phyloP scores from a whole-genome alignment of 2,329 filamentous ascomycete species.

The Ramularia collo-cygni region DNA sequence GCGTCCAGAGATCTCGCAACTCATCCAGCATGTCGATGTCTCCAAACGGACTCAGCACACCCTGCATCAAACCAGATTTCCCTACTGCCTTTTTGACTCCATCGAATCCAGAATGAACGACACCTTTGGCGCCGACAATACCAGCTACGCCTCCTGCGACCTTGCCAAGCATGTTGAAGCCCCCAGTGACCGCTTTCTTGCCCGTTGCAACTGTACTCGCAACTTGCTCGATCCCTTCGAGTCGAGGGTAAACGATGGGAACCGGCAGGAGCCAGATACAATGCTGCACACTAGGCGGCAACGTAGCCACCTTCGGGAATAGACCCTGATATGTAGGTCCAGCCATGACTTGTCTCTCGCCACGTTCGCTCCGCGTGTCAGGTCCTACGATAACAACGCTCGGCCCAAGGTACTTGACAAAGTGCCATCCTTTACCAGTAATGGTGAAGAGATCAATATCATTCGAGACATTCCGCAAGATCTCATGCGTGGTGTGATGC shows the following conservation, averaged over 20 bases:
- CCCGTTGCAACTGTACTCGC: constrained; percentile 87
- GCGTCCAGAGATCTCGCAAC: constrained; percentile 93
- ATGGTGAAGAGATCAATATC: constrained; percentile 93
- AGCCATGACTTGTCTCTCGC: constrained; percentile 84
- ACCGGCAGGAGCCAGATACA: constrained; percentile 95
- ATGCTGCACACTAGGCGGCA: constrained; percentile 91
- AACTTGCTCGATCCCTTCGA: constrained; percentile 86
- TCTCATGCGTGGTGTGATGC: constrained; percentile 91
- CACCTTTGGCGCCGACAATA: constrained; percentile 88
- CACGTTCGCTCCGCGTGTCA: constrained; percentile 87
- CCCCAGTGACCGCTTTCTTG: constrained; percentile 93
- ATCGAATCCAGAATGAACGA: constrained; percentile 86
- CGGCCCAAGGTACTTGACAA: constrained; percentile 91
- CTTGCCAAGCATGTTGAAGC: constrained; percentile 93
- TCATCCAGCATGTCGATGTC: constrained; percentile 94
- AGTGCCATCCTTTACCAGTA: constrained; percentile 97
- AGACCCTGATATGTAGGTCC: constrained; percentile 95
- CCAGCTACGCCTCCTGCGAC: constrained; percentile 92
- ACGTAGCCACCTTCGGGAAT: constrained; percentile 86
- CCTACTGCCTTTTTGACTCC: constrained; percentile 95
- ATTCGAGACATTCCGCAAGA: constrained; percentile 79
- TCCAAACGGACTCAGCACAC: constrained; percentile 90
- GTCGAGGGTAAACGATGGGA: constrained; percentile 79
- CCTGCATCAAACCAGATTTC: constrained; percentile 91
- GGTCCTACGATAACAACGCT: constrained; percentile 83